These are phyloP conservation scores for Carallia brachiata DNA, from an alignment of 345 rosid genomes.

Conservation along the genomic window DNA sequence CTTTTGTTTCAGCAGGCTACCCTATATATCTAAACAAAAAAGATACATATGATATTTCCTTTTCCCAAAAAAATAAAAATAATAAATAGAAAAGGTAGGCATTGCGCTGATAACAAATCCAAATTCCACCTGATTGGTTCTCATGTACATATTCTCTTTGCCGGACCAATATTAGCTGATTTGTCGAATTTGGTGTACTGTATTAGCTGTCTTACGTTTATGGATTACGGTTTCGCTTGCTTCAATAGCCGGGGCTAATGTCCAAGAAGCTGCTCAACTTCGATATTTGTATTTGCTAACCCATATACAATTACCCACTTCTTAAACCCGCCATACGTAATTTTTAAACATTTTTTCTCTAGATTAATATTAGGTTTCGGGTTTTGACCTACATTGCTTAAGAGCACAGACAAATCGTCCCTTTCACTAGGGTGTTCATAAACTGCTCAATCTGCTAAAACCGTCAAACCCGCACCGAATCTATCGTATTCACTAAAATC, in stretches of 20 bases:
- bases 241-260: conserved; percentile 32
- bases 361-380: too few relatives aligned
- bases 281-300: conserved; percentile 32
- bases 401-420: too few relatives aligned
- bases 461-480: too few relatives aligned
- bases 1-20: conserved; percentile 13
- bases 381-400: too few relatives aligned
- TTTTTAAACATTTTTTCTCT: conserved; percentile 12
- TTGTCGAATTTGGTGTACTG: conserved; percentile 55
- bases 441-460: too few relatives aligned
- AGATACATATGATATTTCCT: background rate
- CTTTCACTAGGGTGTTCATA: too few relatives aligned
- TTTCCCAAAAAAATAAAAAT: background rate
- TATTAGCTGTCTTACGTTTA: conserved; percentile 27
- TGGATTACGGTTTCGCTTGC: conserved; percentile 31
- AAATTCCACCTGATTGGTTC: background rate
- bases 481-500: too few relatives aligned
- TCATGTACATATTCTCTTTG: too few relatives aligned
- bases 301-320: conserved; percentile 15
- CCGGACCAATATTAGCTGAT: conserved; percentile 19
- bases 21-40: conserved; percentile 14
- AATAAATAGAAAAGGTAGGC: conserved; percentile 10
- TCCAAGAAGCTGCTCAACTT: conserved; percentile 26
- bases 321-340: conserved; percentile 11
- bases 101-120: background rate